Evolutionary conservation across 2,329 filamentous ascomycete genomes (phyloP), one percentile per base, ranked within the genome.

Genomic region (Curvularia sp.): DNA sequence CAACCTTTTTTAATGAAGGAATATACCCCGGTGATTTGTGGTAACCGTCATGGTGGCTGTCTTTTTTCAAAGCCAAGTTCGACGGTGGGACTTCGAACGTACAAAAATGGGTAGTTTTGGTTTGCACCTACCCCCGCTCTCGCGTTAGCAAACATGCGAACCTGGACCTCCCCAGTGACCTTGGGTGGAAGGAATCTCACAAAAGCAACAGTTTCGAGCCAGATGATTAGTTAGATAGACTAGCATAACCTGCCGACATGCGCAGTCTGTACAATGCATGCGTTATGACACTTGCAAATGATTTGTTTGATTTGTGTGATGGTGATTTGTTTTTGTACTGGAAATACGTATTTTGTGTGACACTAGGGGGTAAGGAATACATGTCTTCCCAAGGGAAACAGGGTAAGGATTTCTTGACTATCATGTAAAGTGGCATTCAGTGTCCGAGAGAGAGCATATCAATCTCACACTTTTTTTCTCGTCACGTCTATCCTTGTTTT

Each of bases 121-220:
- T 70, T 70, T 67, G 69, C 71, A 70, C 71, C 62, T 65, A 64
- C 55, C 63, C 51, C 41, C 48, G 52, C 28, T 31, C 28, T 31
- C 28, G 28, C 28, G 28, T 31, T 59, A 63, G 62, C 60, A 2
- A 61, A 68, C 60, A 64, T 63, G 58, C 62, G 54, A 46, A 58
- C 63, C 51, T 50, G 48, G 48, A 61, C 63, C 48, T 31, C 28
- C 53, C 48, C 53, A 50, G 60, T 63, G 72, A 75, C 72, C 72
- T 69, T 71, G 73, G 74, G 73, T 64, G 61, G 62, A 70, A 70
- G 71, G 74, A 75, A 74, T 72, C 67, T 65, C 58, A 70, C 65
- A 75, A 76, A 75, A 75, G 73, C 71, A 18, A 73, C 58, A 68
- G 62, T 72, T 72, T 68, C 51, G 62, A 69, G 68, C 65, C 65